phyloP scores from a whole-genome alignment of 2,329 filamentous ascomycete species.

The Diaporthe batatas region DNA sequence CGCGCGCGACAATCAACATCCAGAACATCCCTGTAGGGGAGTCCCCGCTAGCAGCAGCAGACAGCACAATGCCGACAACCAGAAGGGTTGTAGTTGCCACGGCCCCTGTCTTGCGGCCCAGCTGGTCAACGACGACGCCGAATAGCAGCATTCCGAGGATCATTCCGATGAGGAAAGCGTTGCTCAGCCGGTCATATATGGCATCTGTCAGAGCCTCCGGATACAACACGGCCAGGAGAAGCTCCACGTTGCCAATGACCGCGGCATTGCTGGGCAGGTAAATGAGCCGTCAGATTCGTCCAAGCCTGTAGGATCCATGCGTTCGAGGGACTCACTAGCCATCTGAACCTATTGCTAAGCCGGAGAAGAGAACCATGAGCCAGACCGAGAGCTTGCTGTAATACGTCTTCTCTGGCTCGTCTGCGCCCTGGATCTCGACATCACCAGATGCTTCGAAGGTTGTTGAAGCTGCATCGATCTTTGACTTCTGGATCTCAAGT shows the following conservation, averaged over 20 bases:
- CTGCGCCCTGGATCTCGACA: slow-evolving; percentile 27
- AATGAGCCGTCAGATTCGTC: background rate
- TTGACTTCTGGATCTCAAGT: slow-evolving; percentile 28
- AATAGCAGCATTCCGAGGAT: slow-evolving; percentile 69
- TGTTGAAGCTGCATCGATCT: slow-evolving; percentile 1
- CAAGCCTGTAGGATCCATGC: no score
- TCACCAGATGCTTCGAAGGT: slow-evolving; percentile 15
- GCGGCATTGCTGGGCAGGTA: slow-evolving; percentile 53
- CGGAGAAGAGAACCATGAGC: slow-evolving; percentile 60
- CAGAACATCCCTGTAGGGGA: slow-evolving; percentile 58
- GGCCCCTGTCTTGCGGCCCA: slow-evolving; percentile 41
- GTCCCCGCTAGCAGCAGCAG: slow-evolving; percentile 59
- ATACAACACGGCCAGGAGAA: slow-evolving; percentile 57
- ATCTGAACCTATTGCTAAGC: slow-evolving; percentile 61
- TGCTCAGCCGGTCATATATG: slow-evolving; percentile 65
- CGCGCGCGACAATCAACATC: slow-evolving; percentile 62
- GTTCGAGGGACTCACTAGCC: slow-evolving; percentile 52
- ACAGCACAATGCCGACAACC: slow-evolving; percentile 60
- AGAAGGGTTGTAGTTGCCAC: slow-evolving; percentile 52
- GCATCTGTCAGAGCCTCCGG: slow-evolving; percentile 56
- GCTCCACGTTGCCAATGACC: slow-evolving; percentile 60
- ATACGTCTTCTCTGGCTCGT: slow-evolving; percentile 36
- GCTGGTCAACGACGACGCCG: slow-evolving; percentile 59
- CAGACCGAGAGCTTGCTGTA: slow-evolving; percentile 58
- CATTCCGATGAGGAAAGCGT: slow-evolving; percentile 67